A percentile compares a stretch with the other conserved stretches of the same genome.
Conservation (phyloP, 2,329 filamentous ascomycete species). For the Neobulgaria alba region DNA sequence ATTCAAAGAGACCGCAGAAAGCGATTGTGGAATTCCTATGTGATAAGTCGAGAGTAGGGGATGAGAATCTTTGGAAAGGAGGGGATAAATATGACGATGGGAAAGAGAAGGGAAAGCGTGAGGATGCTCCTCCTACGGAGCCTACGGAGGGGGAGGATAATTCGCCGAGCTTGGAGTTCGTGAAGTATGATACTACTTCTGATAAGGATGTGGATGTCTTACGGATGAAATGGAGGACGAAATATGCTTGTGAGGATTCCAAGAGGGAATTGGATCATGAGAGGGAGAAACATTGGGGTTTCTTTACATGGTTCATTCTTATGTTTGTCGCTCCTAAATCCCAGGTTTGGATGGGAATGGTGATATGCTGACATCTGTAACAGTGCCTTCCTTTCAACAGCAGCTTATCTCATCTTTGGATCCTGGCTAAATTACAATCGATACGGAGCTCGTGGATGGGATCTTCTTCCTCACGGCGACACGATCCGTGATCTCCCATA, state of each 20-base stretch:
- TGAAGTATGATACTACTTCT: constrained; percentile 61
- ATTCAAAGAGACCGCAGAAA: constrained; percentile 49
- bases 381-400: constrained; percentile 75
- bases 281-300: constrained; percentile 66
- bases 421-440: constrained; percentile 99
- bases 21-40: constrained; percentile 83
- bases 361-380: constrained; percentile 7
- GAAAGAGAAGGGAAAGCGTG: constrained; percentile 22
- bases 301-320: constrained; percentile 95
- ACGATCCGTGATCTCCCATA: constrained; percentile 89
- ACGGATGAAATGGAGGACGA: constrained; percentile 76
- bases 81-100: constrained; percentile 44
- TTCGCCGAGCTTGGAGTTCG: constrained; percentile 61
- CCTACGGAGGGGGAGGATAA: constrained; percentile 29
- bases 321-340: no score
- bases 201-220: constrained; percentile 52
- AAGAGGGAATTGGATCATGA: constrained; percentile 33
- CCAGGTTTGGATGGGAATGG: no score
- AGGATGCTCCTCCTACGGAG: constrained; percentile 23
- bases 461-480: constrained; percentile 86
- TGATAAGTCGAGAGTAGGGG: constrained; percentile 60
- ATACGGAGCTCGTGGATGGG: constrained; percentile 91
- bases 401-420: constrained; percentile 91
- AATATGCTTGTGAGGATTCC: constrained; percentile 68
- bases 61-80: constrained; percentile 58